phyloP scores from a whole-genome alignment of 768 basidiomycete genomes.

The Nidularia sp. region DNA sequence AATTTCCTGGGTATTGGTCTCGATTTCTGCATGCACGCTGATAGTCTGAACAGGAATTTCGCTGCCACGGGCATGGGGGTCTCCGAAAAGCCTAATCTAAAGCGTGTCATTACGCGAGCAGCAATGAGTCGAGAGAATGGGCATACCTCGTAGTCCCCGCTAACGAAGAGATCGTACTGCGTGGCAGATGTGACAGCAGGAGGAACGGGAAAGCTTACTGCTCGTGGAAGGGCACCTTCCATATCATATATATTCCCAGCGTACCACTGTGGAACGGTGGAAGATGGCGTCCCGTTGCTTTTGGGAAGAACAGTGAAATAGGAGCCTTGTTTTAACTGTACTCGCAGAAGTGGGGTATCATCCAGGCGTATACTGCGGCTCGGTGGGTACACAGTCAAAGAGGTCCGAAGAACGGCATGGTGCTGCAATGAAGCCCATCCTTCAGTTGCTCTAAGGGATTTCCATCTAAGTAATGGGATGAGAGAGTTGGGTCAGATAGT shows the following conservation, averaged over 20 bases:
- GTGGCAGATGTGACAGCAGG: constrained; percentile 40
- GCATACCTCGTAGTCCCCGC: constrained; percentile 78
- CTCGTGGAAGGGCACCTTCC: constrained; percentile 44
- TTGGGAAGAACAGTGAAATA: constrained; percentile 69
- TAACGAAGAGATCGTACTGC: constrained; percentile 66
- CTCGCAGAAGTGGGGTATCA: constrained; percentile 44
- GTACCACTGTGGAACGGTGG: constrained; percentile 55
- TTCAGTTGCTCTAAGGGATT: constrained; percentile 65
- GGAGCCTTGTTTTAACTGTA: constrained; percentile 67
- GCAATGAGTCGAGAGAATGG: not conserved
- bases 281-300: constrained; percentile 9
- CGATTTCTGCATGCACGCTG: constrained; percentile 41
- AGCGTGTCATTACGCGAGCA: not conserved
- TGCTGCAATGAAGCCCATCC: constrained; percentile 90
- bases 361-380: too few relatives aligned
- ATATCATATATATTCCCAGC: constrained; percentile 84
- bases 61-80: constrained; percentile 42
- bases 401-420: constrained; percentile 64
- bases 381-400: constrained; percentile 55
- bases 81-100: constrained; percentile 82
- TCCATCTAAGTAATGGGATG: constrained; percentile 49
- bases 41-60: constrained; percentile 55
- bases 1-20: constrained; percentile 22
- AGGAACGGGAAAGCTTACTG: constrained; percentile 42
- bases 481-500: not conserved